Evolutionary conservation across 1,284 basidiomycete species (phyloP), one percentile per base, ranked within the genome.

Genomic region (Trichosporon faecale): DNA sequence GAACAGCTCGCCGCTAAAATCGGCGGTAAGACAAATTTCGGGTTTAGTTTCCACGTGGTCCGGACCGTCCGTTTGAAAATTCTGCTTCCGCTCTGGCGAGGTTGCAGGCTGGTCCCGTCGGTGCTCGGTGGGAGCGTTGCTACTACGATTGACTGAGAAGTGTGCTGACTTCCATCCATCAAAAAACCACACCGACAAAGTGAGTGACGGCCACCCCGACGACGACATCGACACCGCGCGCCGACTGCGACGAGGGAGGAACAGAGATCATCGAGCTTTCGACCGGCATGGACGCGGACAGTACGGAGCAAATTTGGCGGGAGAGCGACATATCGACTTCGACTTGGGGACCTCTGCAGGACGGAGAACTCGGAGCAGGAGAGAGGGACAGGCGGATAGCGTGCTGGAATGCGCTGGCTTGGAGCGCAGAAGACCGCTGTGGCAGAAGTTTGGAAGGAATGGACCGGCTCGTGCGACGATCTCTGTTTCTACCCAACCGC

Each of bases 131-230:
- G 49, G 49, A 52, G 49, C 23, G 49, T 52, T 52, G 49, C 49
- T 52, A 52, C 49, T 52, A 52, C 49, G 49, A 52, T 52, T 52
- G 49, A 52, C 49, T 52, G 49, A 52, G 49, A 52, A 52, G 49
- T 52, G 49, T 52, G 49, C 49, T 52, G 49, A 52, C 49, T 52
- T 52, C 49, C 49, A 52, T 52, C 49, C 49, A 52, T 52, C 49
- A 52, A 52, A 52, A 52, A 52, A 52, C 49, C 49, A 52, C 49
- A 52, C 49, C 49, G 49, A 52, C 49, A 52, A 52, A 52, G 49
- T 52, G 49, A 52, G 49, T 52, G 49, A 23, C 49, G 49, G 21
- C 49, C 21, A 52, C 49, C n/a, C n/a, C 49, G 49, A 52, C 49
- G 49, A 52, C 49, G 49, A 25, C 49, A 52, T 52, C 49, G 49